Evolutionary conservation across 2,329 filamentous ascomycete genomes (phyloP), one percentile per base, ranked within the genome.

Genomic region (Mariannaea elegans): DNA sequence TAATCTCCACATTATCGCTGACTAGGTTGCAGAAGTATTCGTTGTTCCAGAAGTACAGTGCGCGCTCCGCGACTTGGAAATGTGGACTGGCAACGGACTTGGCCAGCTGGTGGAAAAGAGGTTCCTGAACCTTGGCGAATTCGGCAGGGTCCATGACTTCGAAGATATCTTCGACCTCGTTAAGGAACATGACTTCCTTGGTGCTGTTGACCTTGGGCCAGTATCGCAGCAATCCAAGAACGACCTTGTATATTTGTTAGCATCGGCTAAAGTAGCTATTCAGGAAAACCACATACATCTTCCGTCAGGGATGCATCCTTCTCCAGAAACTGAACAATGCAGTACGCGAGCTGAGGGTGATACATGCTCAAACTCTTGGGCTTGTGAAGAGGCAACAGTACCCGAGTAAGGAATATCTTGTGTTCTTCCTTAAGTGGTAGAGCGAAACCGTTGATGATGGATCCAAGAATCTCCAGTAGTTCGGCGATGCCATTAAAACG

Each of bases 291-390:
- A 59, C 58, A 13, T 80, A 94, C 93, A 81, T 99, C 95, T 87
- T 99, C 95, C 10, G 95, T 99, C 72, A 99, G 83, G 16, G 92
- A 94, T 2, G 95, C 93, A 76, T 99, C 95, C 80, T 99, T 99
- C 76, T 99, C 95, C 60, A 99, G 80, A 76, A 99, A 99, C 75
- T 99, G 95, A 41, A 99, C 95, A 70, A 99, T 99, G 76, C 95
- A 99, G 77, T 99, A 99, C 27, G 95, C 95, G 72, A 99, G 83
- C 76, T 99, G 95, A 50, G 95, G 95, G 76, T 99, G 95, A 73
- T 99, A 99, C 95, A 99, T 98, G 90, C 94, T 98, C 73, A 99
- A 80, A 77, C 94, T 97, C 84, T 98, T 99, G 72, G 96, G 94
- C 78, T 99, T 99, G 83, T 99, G 95, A 66, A 99, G 81, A 27